Percentiles rank a stretch among this genome's conserved stretches.
Evolutionary conservation across 2,329 filamentous ascomycete species (phyloP).

Genomic region (Nemania abortiva): DNA sequence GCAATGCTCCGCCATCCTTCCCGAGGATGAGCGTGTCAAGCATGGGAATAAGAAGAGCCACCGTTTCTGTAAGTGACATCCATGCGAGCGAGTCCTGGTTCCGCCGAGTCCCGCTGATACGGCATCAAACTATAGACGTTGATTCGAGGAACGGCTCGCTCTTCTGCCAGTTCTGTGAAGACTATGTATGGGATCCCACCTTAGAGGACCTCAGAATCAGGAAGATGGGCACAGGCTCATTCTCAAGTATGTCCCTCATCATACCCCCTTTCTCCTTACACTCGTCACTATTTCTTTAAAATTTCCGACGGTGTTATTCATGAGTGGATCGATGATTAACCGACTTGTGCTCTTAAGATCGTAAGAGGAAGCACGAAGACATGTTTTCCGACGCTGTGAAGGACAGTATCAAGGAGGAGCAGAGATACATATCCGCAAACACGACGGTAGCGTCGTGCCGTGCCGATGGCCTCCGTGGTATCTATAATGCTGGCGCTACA

Average conservation of each 20-base stretch:
- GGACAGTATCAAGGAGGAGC: slow-evolving; percentile 68
- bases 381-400: slow-evolving; percentile 72
- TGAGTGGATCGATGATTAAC: background rate
- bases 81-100: slow-evolving; percentile 41
- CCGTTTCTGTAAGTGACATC: slow-evolving; percentile 72
- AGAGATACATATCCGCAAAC: slow-evolving; percentile 81
- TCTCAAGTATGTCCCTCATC: slow-evolving; percentile 64
- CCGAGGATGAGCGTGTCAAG: slow-evolving; percentile 72
- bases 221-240: slow-evolving; percentile 75
- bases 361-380: slow-evolving; percentile 82
- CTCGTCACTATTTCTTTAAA: background rate
- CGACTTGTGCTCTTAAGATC: slow-evolving; percentile 56
- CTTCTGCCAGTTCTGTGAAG: slow-evolving; percentile 85
- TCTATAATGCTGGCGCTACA: slow-evolving; percentile 98
- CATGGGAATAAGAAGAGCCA: slow-evolving; percentile 79
- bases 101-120: slow-evolving; percentile 17
- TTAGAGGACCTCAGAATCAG: slow-evolving; percentile 79
- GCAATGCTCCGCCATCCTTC: slow-evolving; percentile 77
- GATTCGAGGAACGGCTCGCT: slow-evolving; percentile 81
- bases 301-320: too few species aligned
- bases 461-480: slow-evolving; percentile 87
- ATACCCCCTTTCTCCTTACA: background rate
- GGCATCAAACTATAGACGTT: slow-evolving; percentile 66
- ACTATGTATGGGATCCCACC: slow-evolving; percentile 85
- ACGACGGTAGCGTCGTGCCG: slow-evolving; percentile 84